Conservation (phyloP, 352 stramenopile genomes). For the Phytophthora pseudosyringae region DNA sequence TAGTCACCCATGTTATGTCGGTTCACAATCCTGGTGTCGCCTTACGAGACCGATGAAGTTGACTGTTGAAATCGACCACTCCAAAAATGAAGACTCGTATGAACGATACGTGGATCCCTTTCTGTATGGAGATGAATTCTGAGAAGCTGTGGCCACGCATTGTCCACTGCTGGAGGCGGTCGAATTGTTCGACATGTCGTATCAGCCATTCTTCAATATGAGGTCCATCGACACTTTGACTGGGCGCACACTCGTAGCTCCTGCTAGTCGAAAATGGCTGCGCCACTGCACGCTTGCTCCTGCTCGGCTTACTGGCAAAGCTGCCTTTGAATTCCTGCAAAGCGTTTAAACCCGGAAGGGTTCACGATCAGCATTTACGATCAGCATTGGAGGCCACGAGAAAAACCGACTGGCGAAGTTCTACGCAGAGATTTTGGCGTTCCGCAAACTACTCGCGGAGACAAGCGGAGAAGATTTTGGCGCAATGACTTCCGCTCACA, state of each 20-base stretch:
- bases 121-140: background rate
- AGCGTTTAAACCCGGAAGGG: background rate
- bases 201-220: background rate
- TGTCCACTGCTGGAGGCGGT: background rate
- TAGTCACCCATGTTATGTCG: background rate
- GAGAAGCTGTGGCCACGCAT: background rate
- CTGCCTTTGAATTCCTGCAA: background rate
- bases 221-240: slow-evolving; percentile 1
- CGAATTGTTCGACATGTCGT: background rate
- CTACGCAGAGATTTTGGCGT: background rate
- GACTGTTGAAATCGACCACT: background rate
- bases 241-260: background rate
- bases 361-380: background rate
- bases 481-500: background rate
- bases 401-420: background rate
- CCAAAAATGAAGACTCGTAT: background rate
- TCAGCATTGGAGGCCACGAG: background rate
- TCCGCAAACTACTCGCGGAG: background rate
- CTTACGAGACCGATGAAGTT: background rate
- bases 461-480: background rate
- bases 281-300: background rate
- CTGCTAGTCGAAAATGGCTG: background rate
- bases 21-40: background rate
- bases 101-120: background rate
- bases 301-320: background rate